Base-by-base conservation (phyloP, 768 basidiomycete genomes). In the Rhodotorula babjevae region DNA sequence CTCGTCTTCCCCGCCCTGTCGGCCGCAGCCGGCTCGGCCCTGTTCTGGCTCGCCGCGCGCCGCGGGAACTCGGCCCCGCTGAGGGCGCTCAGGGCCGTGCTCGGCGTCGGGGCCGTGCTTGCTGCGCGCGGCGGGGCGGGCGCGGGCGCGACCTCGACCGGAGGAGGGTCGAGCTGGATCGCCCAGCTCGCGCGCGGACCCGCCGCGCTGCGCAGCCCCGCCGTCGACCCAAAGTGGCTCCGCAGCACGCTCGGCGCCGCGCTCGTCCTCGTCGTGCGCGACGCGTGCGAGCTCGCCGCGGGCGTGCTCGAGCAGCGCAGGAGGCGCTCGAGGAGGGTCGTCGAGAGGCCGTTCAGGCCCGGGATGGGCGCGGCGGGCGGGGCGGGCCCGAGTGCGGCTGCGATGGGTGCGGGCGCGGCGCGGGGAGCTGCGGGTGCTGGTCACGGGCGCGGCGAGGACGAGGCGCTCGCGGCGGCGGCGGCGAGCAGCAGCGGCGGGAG, bases 171-270 rank as follows among this genome's bases (percentile, higher is more conserved):
- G 7, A 25, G 57, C 4, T 58, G 65, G 65, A 12, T 66, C 27
- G 21, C 47, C 31, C 27, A 19, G 14, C 36, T 60, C n/a, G 8
- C 27, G n/a, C n/a, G n/a, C n/a, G n/a, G n/a, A n/a, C n/a, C n/a
- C n/a, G n/a, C n/a, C n/a, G n/a, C n/a, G n/a, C n/a, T n/a, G n/a
- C n/a, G n/a, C n/a, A n/a, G n/a, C n/a, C 19, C 36, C 21, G 59
- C 58, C 19, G 65, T 80, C 33, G 79, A 80, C 55, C 79, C 79
- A 19, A 72, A 78, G 3, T 80, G 79, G 79, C 69, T 79, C 59
- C 64, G 79, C 19, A 79, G 73, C 67, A 64, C 76, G 27, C 44
- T 79, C 33, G 79, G 79, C 27, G 70, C 74, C 23, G 76, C 68
- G 21, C 19, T 78, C 33, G 61, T 79, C 29, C 66, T 78, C 18